A percentile compares a stretch with the other conserved stretches of the same genome.
phyloP scores from a whole-genome alignment of 495 filamentous ascomycete genomes.

The Thozetella sp. region DNA sequence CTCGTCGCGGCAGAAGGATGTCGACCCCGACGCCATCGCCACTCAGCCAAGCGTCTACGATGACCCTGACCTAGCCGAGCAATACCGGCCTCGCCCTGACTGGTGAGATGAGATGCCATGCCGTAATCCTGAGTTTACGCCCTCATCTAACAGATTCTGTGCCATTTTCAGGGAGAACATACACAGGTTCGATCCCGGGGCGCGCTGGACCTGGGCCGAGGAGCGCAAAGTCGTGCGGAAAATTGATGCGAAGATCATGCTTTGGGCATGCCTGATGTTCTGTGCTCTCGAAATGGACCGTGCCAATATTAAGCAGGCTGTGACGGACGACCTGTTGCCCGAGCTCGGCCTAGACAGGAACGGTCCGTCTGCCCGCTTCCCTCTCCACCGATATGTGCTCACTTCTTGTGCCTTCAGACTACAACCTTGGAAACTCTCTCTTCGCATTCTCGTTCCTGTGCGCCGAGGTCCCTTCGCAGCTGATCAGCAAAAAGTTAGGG shows the following conservation, averaged over 20 bases:
- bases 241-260: constrained; percentile 34
- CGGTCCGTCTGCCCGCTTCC: constrained; percentile 32
- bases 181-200: constrained; percentile 77
- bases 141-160: constrained; percentile 4
- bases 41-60: constrained; percentile 37
- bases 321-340: constrained; percentile 71
- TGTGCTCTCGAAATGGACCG: constrained; percentile 79
- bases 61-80: constrained; percentile 46
- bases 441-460: constrained; percentile 67
- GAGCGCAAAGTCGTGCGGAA: constrained; percentile 68
- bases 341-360: constrained; percentile 64
- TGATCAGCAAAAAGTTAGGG: constrained; percentile 72
- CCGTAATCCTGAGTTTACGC: neutral
- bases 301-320: constrained; percentile 70
- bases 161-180: constrained; percentile 28
- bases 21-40: constrained; percentile 15
- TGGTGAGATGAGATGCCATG: constrained; percentile 28
- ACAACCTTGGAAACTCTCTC: constrained; percentile 76
- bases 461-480: constrained; percentile 74
- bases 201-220: constrained; percentile 70
- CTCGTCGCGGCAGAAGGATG: constrained; percentile 2
- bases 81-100: constrained; percentile 51
- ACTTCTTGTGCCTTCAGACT: constrained; percentile 38
- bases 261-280: constrained; percentile 77
- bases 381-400: neutral